A percentile compares a stretch with the other conserved stretches of the same genome.
These are phyloP conservation scores for Penicillium cosmopolitanum DNA, from an alignment of 495 filamentous ascomycete species.

Conservation along the genomic window DNA sequence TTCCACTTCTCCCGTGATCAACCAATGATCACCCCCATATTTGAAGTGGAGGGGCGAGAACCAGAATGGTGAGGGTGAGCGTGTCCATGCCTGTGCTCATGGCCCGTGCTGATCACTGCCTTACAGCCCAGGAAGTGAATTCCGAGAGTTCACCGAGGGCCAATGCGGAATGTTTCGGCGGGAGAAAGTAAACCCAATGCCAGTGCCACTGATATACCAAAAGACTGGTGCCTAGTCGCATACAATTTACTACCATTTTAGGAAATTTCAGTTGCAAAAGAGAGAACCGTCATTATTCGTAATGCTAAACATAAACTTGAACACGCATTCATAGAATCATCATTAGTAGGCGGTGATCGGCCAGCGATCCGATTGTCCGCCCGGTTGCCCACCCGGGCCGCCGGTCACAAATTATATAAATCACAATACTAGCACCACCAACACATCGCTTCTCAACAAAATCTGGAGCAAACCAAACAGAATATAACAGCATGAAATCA, in stretches of 20 bases:
- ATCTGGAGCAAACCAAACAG: background rate
- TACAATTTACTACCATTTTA: background rate
- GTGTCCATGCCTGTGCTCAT: background rate
- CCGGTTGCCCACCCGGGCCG: background rate
- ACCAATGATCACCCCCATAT: background rate
- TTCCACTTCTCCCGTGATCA: background rate
- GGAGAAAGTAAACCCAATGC: background rate
- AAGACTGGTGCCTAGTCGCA: background rate
- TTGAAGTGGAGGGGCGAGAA: conserved; percentile 1
- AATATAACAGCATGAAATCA: background rate
- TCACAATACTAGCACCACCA: background rate
- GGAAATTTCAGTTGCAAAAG: background rate
- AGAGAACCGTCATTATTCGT: background rate
- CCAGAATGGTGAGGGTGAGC: conserved; percentile 1
- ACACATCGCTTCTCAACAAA: background rate
- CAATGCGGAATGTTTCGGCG: background rate
- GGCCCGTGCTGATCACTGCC: conserved; percentile 8
- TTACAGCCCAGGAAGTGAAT: background rate
- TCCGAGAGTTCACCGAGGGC: conserved; percentile 2
- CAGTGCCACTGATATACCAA: too few species aligned
- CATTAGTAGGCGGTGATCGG: background rate
- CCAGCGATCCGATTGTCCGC: background rate
- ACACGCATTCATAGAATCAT: background rate
- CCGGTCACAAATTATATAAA: background rate
- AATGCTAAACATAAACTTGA: background rate